Conservation (phyloP, 176 grass and related monocot species). For the Otatea glauca region DNA sequence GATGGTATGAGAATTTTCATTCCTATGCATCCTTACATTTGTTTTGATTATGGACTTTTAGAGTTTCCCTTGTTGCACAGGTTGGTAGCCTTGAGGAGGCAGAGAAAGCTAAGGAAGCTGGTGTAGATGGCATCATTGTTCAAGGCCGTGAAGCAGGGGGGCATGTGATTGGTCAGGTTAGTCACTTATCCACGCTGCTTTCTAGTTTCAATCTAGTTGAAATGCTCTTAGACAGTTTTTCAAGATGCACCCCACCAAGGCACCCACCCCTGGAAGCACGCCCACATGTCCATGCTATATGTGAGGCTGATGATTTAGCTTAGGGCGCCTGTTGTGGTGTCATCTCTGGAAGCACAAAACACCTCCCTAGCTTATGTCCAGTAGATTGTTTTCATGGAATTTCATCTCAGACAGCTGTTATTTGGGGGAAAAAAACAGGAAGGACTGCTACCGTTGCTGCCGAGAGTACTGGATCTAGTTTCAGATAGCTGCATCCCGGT, state of each 20-base stretch:
- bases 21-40: neutral
- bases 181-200: neutral
- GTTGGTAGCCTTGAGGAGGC: slow-evolving; percentile 79
- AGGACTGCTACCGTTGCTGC: slow-evolving; percentile 73
- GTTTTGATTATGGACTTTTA: slow-evolving; percentile 2
- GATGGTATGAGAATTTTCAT: neutral
- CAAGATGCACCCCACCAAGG: neutral
- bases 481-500: slow-evolving; percentile 58
- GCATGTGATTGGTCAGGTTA: slow-evolving; percentile 88
- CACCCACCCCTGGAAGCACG: neutral
- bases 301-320: slow-evolving; percentile 14
- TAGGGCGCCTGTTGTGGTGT: neutral
- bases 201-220: slow-evolving; percentile 11
- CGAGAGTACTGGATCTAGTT: slow-evolving; percentile 77
- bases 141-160: slow-evolving; percentile 92
- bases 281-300: neutral
- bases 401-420: slow-evolving; percentile 33
- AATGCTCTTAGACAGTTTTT: neutral
- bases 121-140: slow-evolving; percentile 89
- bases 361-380: neutral
- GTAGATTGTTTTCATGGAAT: neutral
- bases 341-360: neutral
- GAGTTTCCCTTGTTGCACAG: slow-evolving; percentile 34
- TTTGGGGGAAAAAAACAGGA: slow-evolving; percentile 51
- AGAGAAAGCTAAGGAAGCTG: slow-evolving; percentile 78